Evolutionary conservation across 1,284 basidiomycete species (phyloP), one percentile per base, ranked within the genome.

Genomic region (Puccinia hordei): DNA sequence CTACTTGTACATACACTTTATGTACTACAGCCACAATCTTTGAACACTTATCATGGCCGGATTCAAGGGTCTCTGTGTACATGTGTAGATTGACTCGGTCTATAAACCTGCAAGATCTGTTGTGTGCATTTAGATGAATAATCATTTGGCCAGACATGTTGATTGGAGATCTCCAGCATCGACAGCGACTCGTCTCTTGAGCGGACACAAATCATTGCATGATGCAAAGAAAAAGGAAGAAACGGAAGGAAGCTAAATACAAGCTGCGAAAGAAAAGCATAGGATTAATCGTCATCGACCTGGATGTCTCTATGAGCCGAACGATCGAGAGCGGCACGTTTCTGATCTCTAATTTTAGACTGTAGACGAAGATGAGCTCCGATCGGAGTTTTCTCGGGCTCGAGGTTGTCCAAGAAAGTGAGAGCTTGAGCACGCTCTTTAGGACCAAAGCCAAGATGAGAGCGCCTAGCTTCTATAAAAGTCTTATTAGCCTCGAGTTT

Each of bases 401-500:
- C 68, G 0, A 53, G 38, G 22, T 63, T 55, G 53, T 63, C 41
- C 22, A 80, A 41, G 57, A 80, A 80, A 6, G 51, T 38, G 27
- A 72, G 53, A 0, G 55, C 6, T 57, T 63, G 53, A 15, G 19
- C 13, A n/a, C 77, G 53, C 22, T 57, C 24, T 3, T 33, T n/a
- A 10, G 77, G 53, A 8, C 77, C 77, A 55, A 80, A 80, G 30
- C 30, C 59, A 19, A 68, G 41, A 24, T 72, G 38, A 17, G 30
- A 22, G 22, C 77, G 46, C 24, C 57, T 53, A 15, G 27, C 27
- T 27, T 72, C 68, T 15, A 80, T 38, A 41, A 68, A 80, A 10
- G 19, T 15, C 46, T 57, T 38, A 69, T 80, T 80, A 5, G 68
- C 68, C 46, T 80, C 77, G n/a, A 80, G 53, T 33, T 80, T 80